Evolutionary conservation across 306 rosid species (phyloP), one percentile per base, ranked within the genome.

Genomic region (Gillenia trifoliata): DNA sequence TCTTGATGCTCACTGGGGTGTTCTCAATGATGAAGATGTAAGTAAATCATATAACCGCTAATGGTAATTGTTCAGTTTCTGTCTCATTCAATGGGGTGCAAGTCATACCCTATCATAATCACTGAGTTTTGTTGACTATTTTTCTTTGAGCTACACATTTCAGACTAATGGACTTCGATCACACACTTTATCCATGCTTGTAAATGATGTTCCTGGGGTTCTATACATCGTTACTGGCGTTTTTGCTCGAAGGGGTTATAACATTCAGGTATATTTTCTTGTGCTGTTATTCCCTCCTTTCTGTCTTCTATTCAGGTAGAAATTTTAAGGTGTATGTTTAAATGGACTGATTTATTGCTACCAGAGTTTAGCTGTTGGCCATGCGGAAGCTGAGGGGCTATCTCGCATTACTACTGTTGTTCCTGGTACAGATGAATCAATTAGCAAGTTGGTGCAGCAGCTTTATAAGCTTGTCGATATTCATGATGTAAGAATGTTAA

Each of bases 1-100:
- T 76, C 96, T 89, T 79, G 95, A 89, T 41, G 97, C 96, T 75
- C 93, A 92, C 78, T 92, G 97, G 97, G 97, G 97, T 68, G 93
- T 82, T 59, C 90, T 92, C 67, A 68, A 79, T 74, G 90, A 92
- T 13, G 96, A 92, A 62, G 96, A 92, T 82, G 96, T 92, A 86
- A 87, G 93, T 70, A 74, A 78, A 54, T 43, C 22, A 59, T 50
- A 40, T 75, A 54, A 69, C 41, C 29, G 56, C 64, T 47, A 10
- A 57, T 67, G 63, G 54, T 43, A 15, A 40, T 74, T 72, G 81
- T 20, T 29, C 26, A 8, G 60, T 40, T 73, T 55, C 31, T 23
- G 43, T 28, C 47, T 77, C 67, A 62, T 49, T 83, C 66, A 33
- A 23, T 4, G 40, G 54, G 54, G 16, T 54, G 45, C 54, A 36